These are phyloP conservation scores for Chlorella sp. DNA, from an alignment of 139 green algal genomes.

Conservation along the genomic window DNA sequence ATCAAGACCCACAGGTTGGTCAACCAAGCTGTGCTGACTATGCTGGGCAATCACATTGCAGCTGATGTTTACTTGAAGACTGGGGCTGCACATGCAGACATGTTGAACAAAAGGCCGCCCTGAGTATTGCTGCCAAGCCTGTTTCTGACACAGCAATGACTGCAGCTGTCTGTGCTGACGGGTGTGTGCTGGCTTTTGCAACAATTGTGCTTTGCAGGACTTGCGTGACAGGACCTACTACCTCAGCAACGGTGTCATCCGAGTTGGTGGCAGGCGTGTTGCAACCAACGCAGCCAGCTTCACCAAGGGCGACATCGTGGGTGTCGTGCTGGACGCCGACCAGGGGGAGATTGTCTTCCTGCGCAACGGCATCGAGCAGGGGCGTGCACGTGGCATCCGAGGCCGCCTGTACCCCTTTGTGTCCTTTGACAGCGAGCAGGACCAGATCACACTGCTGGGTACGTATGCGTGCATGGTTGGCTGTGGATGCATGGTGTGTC, in stretches of 20 bases:
- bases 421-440: slow-evolving; percentile 49
- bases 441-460: slow-evolving; percentile 49
- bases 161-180: too few relatives aligned
- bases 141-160: too few relatives aligned
- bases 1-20: slow-evolving; percentile 48
- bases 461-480: too few relatives aligned
- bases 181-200: too few relatives aligned
- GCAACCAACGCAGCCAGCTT: slow-evolving; percentile 50
- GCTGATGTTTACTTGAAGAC: too few relatives aligned
- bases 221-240: slow-evolving; percentile 43
- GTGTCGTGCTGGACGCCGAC: slow-evolving; percentile 54
- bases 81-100: too few relatives aligned
- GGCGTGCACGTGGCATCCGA: slow-evolving; percentile 42
- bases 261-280: slow-evolving; percentile 46
- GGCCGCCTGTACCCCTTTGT: slow-evolving; percentile 56
- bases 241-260: slow-evolving; percentile 46
- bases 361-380: slow-evolving; percentile 32
- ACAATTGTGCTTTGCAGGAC: too few relatives aligned
- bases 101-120: too few relatives aligned
- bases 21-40: too few relatives aligned
- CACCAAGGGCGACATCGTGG: slow-evolving; percentile 51
- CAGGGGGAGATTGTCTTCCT: slow-evolving; percentile 51
- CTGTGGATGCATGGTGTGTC: too few relatives aligned
- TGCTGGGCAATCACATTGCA: too few relatives aligned
- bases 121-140: too few relatives aligned